Evolutionary conservation across 129 eudicot species (phyloP).

Genomic region (Centaurea solstitialis): DNA sequence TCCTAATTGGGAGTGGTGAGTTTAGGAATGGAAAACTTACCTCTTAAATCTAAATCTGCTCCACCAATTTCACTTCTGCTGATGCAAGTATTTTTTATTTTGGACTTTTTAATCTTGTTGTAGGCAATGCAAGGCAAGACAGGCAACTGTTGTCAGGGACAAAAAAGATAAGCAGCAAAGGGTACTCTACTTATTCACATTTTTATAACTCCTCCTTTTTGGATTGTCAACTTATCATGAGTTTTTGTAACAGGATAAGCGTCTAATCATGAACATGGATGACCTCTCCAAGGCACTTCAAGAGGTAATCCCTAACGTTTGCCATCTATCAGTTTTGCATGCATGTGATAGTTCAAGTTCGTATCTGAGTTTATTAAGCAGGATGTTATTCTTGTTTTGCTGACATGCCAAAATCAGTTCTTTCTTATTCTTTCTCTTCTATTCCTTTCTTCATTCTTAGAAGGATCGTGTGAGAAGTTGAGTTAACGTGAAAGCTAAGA

Average conservation of each 20-base stretch:
- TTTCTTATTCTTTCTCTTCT: not conserved
- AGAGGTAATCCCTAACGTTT: slow-evolving; percentile 48
- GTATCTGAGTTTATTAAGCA: not conserved
- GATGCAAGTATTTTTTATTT: not conserved
- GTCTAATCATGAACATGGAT: slow-evolving; percentile 85
- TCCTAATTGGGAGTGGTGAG: not conserved
- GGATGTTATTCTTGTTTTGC: not conserved
- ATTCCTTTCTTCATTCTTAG: not conserved
- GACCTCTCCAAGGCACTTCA: slow-evolving; percentile 82
- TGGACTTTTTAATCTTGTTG: slow-evolving; percentile 10
- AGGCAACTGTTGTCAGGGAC: slow-evolving; percentile 66
- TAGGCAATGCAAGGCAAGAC: slow-evolving; percentile 92
- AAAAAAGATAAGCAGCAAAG: slow-evolving; percentile 84
- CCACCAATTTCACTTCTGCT: not conserved
- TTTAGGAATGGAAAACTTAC: too few species aligned
- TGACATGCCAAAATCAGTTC: not conserved
- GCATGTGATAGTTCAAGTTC: not conserved
- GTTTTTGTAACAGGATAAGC: slow-evolving; percentile 65
- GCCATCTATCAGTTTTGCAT: not conserved
- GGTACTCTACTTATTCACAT: slow-evolving; percentile 34
- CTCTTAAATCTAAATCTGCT: too few species aligned
- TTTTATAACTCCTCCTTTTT: not conserved
- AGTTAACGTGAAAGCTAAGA: too few species aligned
- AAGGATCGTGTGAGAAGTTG: too few species aligned
- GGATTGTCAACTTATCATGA: not conserved